Percentiles rank a stretch among this genome's conserved stretches.
These are phyloP conservation scores for Isabelozyma heimii DNA, from an alignment of 805 yeast species.

Conservation along the genomic window DNA sequence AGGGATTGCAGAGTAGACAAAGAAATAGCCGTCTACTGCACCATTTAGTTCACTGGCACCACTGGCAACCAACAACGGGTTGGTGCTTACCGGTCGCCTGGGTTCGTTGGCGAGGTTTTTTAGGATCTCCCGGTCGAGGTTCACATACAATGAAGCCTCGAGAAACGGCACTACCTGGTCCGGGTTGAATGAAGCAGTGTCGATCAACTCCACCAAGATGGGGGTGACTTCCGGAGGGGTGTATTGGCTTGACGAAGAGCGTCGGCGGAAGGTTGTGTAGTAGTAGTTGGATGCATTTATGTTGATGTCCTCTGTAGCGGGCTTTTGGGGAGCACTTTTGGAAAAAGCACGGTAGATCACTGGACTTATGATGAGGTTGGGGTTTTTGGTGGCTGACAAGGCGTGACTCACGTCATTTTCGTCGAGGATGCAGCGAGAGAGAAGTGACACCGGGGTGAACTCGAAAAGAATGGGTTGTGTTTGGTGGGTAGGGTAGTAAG, in stretches of 20 bases:
- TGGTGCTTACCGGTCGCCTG: slow-evolving; percentile 57
- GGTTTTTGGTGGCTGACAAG: slow-evolving; percentile 8
- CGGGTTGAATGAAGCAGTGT: slow-evolving; percentile 69
- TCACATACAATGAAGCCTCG: slow-evolving; percentile 66
- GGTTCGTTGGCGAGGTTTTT: slow-evolving; percentile 64
- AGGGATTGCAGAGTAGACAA: slow-evolving; percentile 71
- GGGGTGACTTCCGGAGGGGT: slow-evolving; percentile 56
- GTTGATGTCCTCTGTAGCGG: slow-evolving; percentile 1
- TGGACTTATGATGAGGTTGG: slow-evolving; percentile 24
- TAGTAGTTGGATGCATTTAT: slow-evolving; percentile 15
- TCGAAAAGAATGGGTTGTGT: slow-evolving; percentile 59
- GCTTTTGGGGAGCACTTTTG: slow-evolving; percentile 2
- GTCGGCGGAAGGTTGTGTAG: slow-evolving; percentile 13
- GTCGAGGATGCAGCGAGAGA: slow-evolving; percentile 21
- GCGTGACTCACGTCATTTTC: slow-evolving; percentile 12
- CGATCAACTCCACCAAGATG: slow-evolving; percentile 64
- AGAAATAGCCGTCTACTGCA: slow-evolving; percentile 68
- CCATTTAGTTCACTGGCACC: slow-evolving; percentile 80
- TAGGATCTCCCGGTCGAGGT: slow-evolving; percentile 56
- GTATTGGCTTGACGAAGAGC: slow-evolving; percentile 6
- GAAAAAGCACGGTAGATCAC: slow-evolving; percentile 22
- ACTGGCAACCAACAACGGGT: slow-evolving; percentile 69
- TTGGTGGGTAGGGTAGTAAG: slow-evolving; percentile 70
- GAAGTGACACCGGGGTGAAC: slow-evolving; percentile 39
- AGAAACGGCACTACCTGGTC: slow-evolving; percentile 71